These are phyloP conservation scores for Mucor plumbeus DNA, from an alignment of 371 early-diverging fungal species.

Conservation along the genomic window DNA sequence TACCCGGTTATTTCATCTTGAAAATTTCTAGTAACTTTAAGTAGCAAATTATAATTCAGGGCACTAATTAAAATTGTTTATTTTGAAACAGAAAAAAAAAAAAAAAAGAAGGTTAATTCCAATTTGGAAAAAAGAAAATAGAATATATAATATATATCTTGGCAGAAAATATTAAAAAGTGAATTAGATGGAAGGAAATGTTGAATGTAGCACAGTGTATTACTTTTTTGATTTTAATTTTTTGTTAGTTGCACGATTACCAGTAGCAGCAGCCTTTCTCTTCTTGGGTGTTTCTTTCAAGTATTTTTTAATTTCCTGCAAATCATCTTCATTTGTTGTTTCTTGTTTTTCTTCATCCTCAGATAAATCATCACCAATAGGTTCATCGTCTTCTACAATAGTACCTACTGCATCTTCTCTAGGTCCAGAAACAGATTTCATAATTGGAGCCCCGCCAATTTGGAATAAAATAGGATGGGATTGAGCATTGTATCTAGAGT, in stretches of 20 bases:
- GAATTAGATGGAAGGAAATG: too few species aligned
- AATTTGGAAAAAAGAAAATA: too few species aligned
- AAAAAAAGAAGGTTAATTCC: too few species aligned
- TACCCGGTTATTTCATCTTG: not conserved
- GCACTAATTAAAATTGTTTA: too few species aligned
- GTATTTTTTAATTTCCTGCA: constrained; percentile 20
- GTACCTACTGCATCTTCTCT: constrained; percentile 70
- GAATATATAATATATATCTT: too few species aligned
- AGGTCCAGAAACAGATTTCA: constrained; percentile 41
- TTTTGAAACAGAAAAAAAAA: too few species aligned
- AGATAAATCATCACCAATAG: constrained; percentile 55
- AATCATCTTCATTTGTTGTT: constrained; percentile 1
- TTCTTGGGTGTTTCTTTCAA: constrained; percentile 18
- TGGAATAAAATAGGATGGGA: constrained; percentile 77
- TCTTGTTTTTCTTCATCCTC: constrained; percentile 25
- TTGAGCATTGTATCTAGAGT: constrained; percentile 72
- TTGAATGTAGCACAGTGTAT: not conserved
- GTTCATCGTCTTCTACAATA: constrained; percentile 70
- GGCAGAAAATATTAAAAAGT: too few species aligned
- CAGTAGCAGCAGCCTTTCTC: constrained; percentile 11
- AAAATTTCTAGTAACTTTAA: not conserved
- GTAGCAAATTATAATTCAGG: too few species aligned
- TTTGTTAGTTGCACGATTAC: constrained; percentile 2
- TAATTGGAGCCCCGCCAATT: constrained; percentile 42
- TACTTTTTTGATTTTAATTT: constrained; percentile 8